Percentiles rank a stretch among this genome's conserved stretches.
These are phyloP conservation scores for Sporisorium reilianum DNA, from an alignment of 1,284 basidiomycete species.

Conservation along the genomic window DNA sequence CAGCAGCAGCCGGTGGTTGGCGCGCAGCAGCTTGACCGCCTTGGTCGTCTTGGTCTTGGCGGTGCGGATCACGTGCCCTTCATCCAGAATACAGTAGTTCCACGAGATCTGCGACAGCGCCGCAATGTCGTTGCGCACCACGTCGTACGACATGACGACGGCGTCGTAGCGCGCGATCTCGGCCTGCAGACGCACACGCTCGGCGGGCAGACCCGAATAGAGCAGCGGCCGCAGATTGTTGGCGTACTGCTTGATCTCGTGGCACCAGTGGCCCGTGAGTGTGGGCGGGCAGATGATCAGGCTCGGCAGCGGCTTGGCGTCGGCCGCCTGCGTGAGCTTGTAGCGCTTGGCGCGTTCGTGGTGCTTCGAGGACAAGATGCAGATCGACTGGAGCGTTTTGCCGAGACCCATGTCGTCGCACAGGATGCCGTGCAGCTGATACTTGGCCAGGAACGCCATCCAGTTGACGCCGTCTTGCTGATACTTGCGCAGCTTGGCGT, in stretches of 20 bases:
- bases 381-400: conserved; percentile 97
- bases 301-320: conserved; percentile 88
- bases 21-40: conserved; percentile 89
- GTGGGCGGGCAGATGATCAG: conserved; percentile 97
- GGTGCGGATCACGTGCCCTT: conserved; percentile 99
- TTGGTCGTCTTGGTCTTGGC: conserved; percentile 97
- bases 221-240: conserved; percentile 86
- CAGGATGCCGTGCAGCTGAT: conserved; percentile 93
- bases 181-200: conserved; percentile 75
- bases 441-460: conserved; percentile 90
- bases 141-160: conserved; percentile 96
- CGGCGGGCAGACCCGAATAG: conserved; percentile 89
- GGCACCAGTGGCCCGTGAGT: conserved; percentile 95
- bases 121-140: conserved; percentile 92
- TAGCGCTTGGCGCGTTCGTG: conserved; percentile 83
- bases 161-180: conserved; percentile 75
- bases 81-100: conserved; percentile 97
- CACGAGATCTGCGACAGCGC: conserved; percentile 82
- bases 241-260: conserved; percentile 94
- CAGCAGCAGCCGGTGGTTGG: conserved; percentile 91
- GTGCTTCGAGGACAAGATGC: conserved; percentile 94
- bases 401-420: conserved; percentile 99
- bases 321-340: conserved; percentile 78
- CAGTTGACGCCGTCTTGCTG: conserved; percentile 99
- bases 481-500: conserved; percentile 94